Conservation (phyloP, 2,329 filamentous ascomycete species). For the Mycosphaerella arachidis region DNA sequence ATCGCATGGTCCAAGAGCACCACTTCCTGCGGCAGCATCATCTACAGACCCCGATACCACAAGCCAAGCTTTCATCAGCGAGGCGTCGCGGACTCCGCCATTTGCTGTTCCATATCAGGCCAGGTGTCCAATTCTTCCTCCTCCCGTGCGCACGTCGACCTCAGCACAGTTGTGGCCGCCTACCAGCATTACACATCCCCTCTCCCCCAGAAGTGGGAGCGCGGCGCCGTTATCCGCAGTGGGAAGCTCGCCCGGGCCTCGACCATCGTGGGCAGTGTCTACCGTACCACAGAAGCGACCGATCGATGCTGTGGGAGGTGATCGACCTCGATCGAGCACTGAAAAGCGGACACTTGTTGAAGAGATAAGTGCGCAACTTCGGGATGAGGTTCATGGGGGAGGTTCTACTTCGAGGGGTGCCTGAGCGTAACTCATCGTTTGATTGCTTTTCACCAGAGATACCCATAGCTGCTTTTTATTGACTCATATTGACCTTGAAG, state of each 20-base stretch:
- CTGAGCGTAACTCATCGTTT: background rate
- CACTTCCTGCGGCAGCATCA: background rate
- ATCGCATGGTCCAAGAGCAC: background rate
- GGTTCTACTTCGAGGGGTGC: background rate
- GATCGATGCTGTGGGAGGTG: background rate
- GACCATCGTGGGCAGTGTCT: background rate
- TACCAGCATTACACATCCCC: conserved; percentile 2
- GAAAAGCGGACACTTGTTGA: background rate
- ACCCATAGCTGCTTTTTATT: background rate
- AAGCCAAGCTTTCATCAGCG: background rate
- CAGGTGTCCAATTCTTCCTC: background rate
- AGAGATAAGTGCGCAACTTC: background rate
- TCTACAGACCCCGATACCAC: background rate
- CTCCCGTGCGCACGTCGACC: background rate
- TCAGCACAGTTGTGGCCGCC: conserved; percentile 3
- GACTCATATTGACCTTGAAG: background rate
- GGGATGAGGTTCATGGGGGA: background rate
- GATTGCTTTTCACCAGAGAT: background rate
- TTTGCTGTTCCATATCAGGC: background rate
- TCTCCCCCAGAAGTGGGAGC: background rate
- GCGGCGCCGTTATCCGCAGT: background rate
- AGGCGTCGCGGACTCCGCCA: background rate
- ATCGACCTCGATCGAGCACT: background rate
- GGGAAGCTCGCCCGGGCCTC: background rate
- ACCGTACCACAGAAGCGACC: background rate